Conservation (phyloP, 257 asterid genomes). For the Nicotiana benthamiana region DNA sequence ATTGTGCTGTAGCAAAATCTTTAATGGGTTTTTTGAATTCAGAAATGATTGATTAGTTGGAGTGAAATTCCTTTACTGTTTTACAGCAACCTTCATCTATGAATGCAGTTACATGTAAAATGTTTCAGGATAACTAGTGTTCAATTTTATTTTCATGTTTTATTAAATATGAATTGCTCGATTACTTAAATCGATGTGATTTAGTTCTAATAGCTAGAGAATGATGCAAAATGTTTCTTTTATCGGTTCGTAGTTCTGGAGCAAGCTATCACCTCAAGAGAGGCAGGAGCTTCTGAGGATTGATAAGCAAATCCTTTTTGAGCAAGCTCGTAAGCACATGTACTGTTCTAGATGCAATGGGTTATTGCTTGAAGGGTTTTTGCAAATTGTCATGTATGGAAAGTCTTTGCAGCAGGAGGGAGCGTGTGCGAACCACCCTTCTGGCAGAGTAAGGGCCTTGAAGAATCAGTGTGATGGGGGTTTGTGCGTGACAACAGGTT, state of each 20-base stretch:
- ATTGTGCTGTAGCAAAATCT: no score
- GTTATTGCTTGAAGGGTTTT: conserved; percentile 82
- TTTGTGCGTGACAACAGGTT: conserved; percentile 28
- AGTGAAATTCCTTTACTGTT: neutral
- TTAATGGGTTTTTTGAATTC: no score
- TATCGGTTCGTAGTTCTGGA: conserved; percentile 70
- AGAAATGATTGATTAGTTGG: neutral
- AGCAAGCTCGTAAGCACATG: conserved; percentile 96
- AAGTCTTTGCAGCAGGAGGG: conserved; percentile 81
- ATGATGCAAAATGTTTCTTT: neutral
- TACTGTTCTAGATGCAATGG: conserved; percentile 99
- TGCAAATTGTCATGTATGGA: conserved; percentile 87
- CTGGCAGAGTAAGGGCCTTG: conserved; percentile 24
- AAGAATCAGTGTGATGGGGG: conserved; percentile 38
- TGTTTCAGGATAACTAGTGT: neutral
- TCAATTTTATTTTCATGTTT: neutral
- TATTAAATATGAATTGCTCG: neutral
- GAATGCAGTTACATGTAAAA: neutral
- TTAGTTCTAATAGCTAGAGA: conserved; percentile 3
- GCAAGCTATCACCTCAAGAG: conserved; percentile 65
- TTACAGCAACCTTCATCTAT: neutral
- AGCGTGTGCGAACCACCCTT: conserved; percentile 25
- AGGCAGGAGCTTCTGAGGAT: conserved; percentile 72
- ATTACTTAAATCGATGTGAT: neutral
- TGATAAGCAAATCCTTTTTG: conserved; percentile 84